These are phyloP conservation scores for Eucalyptus pumila DNA, from an alignment of 345 rosid species.

Conservation along the genomic window DNA sequence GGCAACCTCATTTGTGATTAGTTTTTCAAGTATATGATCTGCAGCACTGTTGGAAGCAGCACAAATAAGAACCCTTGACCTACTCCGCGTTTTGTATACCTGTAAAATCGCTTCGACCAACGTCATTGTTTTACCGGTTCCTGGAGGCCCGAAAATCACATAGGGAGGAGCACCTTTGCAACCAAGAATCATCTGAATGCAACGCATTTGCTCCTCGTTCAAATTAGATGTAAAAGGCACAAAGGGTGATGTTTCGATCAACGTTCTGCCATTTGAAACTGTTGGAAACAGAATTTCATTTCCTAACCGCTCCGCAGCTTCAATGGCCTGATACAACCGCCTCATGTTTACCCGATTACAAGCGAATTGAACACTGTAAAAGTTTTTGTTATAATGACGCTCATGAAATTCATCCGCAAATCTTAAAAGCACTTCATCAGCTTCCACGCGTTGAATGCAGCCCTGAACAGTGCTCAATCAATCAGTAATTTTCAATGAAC, in stretches of 20 bases:
- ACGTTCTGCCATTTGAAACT: conserved; percentile 1
- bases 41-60: conserved; percentile 68
- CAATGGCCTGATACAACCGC: conserved; percentile 44
- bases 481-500: background rate
- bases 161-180: conserved; percentile 53
- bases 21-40: conserved; percentile 41
- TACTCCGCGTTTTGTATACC: conserved; percentile 7
- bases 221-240: conserved; percentile 17
- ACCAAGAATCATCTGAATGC: conserved; percentile 34
- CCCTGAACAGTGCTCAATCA: conserved; percentile 22
- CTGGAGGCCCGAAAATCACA: conserved; percentile 59
- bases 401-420: conserved; percentile 18
- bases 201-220: conserved; percentile 40
- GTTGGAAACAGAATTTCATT: conserved; percentile 32
- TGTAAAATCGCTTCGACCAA: conserved; percentile 48
- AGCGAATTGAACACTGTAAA: conserved; percentile 20
- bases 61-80: conserved; percentile 33
- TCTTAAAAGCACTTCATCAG: conserved; percentile 43
- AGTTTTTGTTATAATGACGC: conserved; percentile 6
- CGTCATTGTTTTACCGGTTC: conserved; percentile 55
- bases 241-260: background rate
- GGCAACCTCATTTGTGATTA: conserved; percentile 10
- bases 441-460: conserved; percentile 26
- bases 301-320: conserved; percentile 26
- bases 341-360: conserved; percentile 33